These are phyloP conservation scores for Allodekkera sacchari DNA, from an alignment of 805 yeast genomes.

Conservation along the genomic window DNA sequence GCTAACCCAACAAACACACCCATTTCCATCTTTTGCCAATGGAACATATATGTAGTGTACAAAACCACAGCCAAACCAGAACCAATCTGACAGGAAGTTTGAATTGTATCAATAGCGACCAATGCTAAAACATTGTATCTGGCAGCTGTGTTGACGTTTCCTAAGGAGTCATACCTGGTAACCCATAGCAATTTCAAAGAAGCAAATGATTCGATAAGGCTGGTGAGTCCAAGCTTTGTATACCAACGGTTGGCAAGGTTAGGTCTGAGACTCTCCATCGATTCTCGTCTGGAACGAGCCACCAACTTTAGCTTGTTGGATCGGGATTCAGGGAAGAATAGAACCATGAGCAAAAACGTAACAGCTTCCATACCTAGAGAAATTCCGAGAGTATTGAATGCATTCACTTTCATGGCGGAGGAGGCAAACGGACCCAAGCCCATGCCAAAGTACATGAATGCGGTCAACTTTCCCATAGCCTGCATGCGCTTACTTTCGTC, in stretches of 20 bases:
- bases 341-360: constrained; percentile 25
- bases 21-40: constrained; percentile 46
- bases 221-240: constrained; percentile 1
- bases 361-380: constrained; percentile 23
- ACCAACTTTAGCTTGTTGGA: constrained; percentile 43
- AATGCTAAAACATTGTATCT: constrained; percentile 41
- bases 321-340: constrained; percentile 57
- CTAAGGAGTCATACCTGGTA: constrained; percentile 27
- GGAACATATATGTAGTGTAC: constrained; percentile 43
- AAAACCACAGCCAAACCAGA: constrained; percentile 36
- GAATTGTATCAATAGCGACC: constrained; percentile 37
- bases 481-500: constrained; percentile 51
- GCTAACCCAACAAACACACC: constrained; percentile 48
- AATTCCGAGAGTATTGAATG: constrained; percentile 24
- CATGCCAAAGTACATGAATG: constrained; percentile 50
- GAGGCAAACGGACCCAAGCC: constrained; percentile 61
- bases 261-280: constrained; percentile 4
- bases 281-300: constrained; percentile 33
- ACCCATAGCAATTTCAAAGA: constrained; percentile 43
- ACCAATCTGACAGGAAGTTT: constrained; percentile 32
- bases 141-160: constrained; percentile 23
- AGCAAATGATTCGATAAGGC: constrained; percentile 7
- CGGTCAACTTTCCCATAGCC: constrained; percentile 50
- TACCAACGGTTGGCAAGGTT: not conserved
- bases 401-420: constrained; percentile 26